Conservation (phyloP, 495 filamentous ascomycete genomes). For the Penicillium turbatum region DNA sequence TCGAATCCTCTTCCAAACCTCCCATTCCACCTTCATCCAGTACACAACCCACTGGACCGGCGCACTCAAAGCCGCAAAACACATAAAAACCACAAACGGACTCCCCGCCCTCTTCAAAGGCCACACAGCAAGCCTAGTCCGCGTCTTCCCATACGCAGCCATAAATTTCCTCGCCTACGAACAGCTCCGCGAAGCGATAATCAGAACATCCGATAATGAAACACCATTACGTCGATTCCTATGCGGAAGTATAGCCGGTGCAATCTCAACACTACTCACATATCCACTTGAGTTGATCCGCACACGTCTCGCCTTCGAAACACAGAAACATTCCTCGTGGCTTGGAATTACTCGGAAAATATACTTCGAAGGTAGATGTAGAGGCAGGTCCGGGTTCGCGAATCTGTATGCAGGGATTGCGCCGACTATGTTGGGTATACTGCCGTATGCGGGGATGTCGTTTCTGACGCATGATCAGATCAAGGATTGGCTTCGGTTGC, state of each 20-base stretch:
- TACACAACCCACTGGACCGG: constrained; percentile 84
- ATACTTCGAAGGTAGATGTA: constrained; percentile 57
- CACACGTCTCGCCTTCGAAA: constrained; percentile 74
- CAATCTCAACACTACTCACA: constrained; percentile 83
- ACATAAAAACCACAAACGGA: background rate
- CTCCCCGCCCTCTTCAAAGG: constrained; percentile 65
- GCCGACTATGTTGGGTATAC: constrained; percentile 80
- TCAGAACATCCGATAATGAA: constrained; percentile 62
- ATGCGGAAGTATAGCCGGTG: constrained; percentile 71
- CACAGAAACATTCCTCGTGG: constrained; percentile 56
- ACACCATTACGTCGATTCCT: constrained; percentile 69
- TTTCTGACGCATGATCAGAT: constrained; percentile 86
- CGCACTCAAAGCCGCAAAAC: constrained; percentile 27
- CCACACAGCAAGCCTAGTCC: constrained; percentile 82
- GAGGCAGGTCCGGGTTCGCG: constrained; percentile 47
- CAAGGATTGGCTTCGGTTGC: constrained; percentile 67
- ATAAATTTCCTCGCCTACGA: constrained; percentile 96
- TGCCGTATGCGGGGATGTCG: constrained; percentile 89
- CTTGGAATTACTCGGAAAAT: constrained; percentile 66
- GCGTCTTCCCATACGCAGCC: constrained; percentile 90
- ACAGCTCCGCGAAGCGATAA: constrained; percentile 72
- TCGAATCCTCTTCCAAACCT: constrained; percentile 94
- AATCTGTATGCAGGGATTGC: constrained; percentile 96
- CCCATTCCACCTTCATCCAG: constrained; percentile 81
- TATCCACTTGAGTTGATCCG: constrained; percentile 88